Base-by-base conservation (phyloP, 257 asterid species). In the Solanum boliviense region DNA sequence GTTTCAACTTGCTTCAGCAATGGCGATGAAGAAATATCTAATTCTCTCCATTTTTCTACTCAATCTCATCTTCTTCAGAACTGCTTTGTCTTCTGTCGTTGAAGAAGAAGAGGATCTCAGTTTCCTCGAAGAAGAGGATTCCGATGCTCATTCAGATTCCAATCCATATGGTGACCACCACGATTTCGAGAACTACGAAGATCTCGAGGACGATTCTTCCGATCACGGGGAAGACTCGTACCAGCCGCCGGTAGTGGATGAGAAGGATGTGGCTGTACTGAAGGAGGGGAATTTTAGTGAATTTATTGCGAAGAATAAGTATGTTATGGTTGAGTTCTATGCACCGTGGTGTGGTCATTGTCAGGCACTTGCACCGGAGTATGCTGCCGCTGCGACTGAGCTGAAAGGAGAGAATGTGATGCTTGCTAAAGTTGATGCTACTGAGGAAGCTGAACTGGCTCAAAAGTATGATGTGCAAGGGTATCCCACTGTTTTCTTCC, bases 341-440 rank as follows among this genome's bases (percentile, higher is more conserved):
- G 99, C 99, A 41, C 98, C 98, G 56, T 97, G 99, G 99, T 97
- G 99, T 85, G 98, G 99, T 6, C 99, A 97, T 87, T 97, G 99
- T 90, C 90, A 93, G 93, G 86, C 93, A 34, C 91, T 97, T 88
- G 94, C 98, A 48, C 99, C 98, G 91, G 99, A 97, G 92, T 97
- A 93, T 72, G 99, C 99, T 4, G 98, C 98, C 31, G 99, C 98
- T 16, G 99, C 99, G n/a, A 95, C 98, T 21, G 98, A 90, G 91
- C 90, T 97, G 87, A 92, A 91, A 89, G 92, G 79, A 74, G 92
- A 87, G 90, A 90, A 89, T 84, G 99, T 95, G 91, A 91, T 89
- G 91, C 94, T 97, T 52, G 98, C 98, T 5, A 97, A 95, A 92
- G 99, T 97, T 72, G 99, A 97, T 88, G 99, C 98, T 21, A 90